These are phyloP conservation scores for Ampelocalamus luodianensis DNA, from an alignment of 176 grass and related monocot species.

Conservation along the genomic window DNA sequence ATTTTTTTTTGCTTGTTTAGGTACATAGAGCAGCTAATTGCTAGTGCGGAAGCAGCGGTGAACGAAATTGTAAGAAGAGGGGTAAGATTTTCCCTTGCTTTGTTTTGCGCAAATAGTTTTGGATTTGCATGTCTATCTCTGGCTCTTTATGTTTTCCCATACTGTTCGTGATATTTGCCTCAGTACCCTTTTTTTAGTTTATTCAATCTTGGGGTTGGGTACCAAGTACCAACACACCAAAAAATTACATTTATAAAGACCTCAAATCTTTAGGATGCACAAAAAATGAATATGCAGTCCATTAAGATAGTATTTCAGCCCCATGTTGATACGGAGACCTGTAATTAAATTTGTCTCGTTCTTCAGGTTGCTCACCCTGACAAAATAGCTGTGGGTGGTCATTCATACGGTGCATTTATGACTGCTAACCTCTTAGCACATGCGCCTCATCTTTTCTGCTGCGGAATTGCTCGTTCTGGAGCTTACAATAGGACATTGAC, in stretches of 20 bases:
- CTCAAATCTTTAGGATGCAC: neutral
- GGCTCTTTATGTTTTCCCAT: neutral
- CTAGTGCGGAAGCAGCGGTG: conserved; percentile 75
- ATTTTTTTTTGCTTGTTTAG: conserved; percentile 37
- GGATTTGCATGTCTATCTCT: conserved; percentile 18
- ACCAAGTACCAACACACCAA: neutral
- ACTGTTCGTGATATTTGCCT: neutral
- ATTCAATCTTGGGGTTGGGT: neutral
- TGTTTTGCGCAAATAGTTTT: conserved; percentile 26
- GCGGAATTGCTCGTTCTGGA: conserved; percentile 83
- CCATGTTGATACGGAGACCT: neutral
- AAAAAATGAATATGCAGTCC: neutral
- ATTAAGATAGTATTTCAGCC: neutral
- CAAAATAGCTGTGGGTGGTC: conserved; percentile 97
- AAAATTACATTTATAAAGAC: neutral
- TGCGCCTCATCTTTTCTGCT: conserved; percentile 92
- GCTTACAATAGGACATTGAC: conserved; percentile 92
- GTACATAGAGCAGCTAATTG: conserved; percentile 81
- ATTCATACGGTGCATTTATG: conserved; percentile 99
- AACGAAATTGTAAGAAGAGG: conserved; percentile 77
- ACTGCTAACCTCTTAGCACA: conserved; percentile 98
- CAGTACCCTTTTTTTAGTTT: neutral
- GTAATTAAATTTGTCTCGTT: conserved; percentile 33
- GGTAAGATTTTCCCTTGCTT: conserved; percentile 50
- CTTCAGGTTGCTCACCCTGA: conserved; percentile 82